Evolutionary conservation across 306 rosid genomes (phyloP).

Genomic region (Prunus davidiana): DNA sequence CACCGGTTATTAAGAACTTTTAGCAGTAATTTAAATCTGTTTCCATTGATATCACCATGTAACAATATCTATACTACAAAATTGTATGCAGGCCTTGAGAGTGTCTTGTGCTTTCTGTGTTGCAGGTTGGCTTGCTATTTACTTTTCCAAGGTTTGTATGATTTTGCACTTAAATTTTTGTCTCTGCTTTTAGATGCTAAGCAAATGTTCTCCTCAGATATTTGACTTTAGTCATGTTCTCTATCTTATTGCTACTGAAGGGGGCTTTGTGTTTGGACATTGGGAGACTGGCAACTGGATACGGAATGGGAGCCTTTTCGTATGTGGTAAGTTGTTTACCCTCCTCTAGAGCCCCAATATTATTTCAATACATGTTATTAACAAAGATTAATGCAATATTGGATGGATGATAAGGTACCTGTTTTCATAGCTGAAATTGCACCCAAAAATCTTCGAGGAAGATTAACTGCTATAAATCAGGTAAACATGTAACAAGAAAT

Average conservation of each 20-base stretch:
- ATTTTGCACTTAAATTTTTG: not conserved
- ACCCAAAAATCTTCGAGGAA: constrained; percentile 82
- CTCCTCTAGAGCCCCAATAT: not conserved
- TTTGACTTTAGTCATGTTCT: constrained; percentile 15
- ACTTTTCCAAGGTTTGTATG: constrained; percentile 65
- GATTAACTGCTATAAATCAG: constrained; percentile 84
- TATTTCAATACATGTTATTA: constrained; percentile 1
- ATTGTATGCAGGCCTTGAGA: constrained; percentile 79
- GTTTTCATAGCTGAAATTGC: constrained; percentile 90
- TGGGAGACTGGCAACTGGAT: constrained; percentile 94
- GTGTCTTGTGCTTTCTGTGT: constrained; percentile 61
- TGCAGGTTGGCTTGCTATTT: constrained; percentile 81
- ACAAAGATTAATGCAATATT: constrained; percentile 10
- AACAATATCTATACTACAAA: constrained; percentile 1
- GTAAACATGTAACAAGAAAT: constrained; percentile 23
- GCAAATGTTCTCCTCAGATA: constrained; percentile 1
- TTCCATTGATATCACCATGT: constrained; percentile 7
- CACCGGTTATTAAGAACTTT: not conserved
- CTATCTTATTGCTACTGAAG: constrained; percentile 33
- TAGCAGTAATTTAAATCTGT: not conserved
- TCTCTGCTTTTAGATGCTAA: constrained; percentile 12
- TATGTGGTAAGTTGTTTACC: constrained; percentile 52
- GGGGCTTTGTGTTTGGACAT: constrained; percentile 63
- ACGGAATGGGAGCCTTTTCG: constrained; percentile 95
- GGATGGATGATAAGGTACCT: constrained; percentile 59